Percentiles rank a stretch among this genome's conserved stretches.
These are phyloP conservation scores for Hypholoma sublateritium DNA, from an alignment of 768 basidiomycete genomes.

Conservation along the genomic window DNA sequence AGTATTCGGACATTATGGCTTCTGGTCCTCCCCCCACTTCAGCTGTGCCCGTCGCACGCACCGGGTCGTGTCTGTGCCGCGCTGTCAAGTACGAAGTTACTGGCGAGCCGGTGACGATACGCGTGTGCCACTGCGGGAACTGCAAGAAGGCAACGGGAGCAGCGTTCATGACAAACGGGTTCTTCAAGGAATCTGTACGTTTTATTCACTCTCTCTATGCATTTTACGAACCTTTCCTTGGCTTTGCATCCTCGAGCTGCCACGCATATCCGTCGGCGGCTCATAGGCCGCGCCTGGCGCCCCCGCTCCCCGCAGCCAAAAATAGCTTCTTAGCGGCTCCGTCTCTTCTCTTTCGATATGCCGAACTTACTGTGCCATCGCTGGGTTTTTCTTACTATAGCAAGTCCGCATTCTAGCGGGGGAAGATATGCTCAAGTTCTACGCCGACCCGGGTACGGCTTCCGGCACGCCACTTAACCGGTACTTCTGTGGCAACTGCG, in stretches of 20 bases:
- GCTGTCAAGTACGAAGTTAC: constrained; percentile 32
- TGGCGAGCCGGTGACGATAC: constrained; percentile 35
- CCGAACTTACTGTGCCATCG: too few relatives aligned
- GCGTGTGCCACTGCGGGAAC: constrained; percentile 44
- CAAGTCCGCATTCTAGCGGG: constrained; percentile 27
- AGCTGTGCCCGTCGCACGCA: constrained; percentile 10
- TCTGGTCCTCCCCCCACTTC: not conserved
- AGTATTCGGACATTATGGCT: too few relatives aligned
- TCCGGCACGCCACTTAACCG: constrained; percentile 30
- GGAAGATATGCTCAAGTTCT: constrained; percentile 25
- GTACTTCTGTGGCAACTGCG: constrained; percentile 35
- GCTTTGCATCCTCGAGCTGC: too few relatives aligned
- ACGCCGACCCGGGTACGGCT: constrained; percentile 27
- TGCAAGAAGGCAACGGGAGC: constrained; percentile 42
- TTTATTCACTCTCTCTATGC: not conserved
- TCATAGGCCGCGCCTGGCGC: too few relatives aligned
- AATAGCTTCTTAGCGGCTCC: too few relatives aligned
- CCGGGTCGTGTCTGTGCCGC: constrained; percentile 39
- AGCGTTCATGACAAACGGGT: constrained; percentile 39
- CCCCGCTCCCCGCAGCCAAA: too few relatives aligned
- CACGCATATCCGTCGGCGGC: too few relatives aligned
- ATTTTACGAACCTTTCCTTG: not conserved
- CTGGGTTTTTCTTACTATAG: constrained; percentile 11
- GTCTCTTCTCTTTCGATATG: too few relatives aligned
- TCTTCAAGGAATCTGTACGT: constrained; percentile 34